phyloP scores from a whole-genome alignment of 2,329 filamentous ascomycete species.

The Escovopsis weberi region DNA sequence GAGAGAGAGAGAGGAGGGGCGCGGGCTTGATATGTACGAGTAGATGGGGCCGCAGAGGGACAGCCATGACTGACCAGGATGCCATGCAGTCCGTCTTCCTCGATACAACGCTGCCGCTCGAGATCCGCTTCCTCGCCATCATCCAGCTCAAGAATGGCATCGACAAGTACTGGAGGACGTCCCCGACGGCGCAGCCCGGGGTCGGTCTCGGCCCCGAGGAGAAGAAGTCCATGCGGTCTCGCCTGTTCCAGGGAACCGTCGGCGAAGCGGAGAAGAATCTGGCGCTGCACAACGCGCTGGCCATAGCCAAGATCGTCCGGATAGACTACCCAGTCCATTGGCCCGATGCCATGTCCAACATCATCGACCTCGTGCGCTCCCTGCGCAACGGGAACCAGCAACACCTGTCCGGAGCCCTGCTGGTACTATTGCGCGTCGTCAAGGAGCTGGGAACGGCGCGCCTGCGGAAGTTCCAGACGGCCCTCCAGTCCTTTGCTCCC shows the following conservation, averaged over 20 bases:
- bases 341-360: conserved; percentile 46
- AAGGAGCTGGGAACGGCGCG: conserved; percentile 81
- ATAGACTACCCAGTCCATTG: conserved; percentile 84
- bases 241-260: conserved; percentile 62
- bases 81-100: conserved; percentile 56
- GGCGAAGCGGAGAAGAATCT: conserved; percentile 62
- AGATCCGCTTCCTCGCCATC: conserved; percentile 76
- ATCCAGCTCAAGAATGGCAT: conserved; percentile 96
- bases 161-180: conserved; percentile 77
- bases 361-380: conserved; percentile 49
- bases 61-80: background rate
- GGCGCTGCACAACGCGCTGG: conserved; percentile 76
- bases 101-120: conserved; percentile 58
- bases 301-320: conserved; percentile 74
- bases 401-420: conserved; percentile 56
- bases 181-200: conserved; percentile 44
- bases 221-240: conserved; percentile 60
- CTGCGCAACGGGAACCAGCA: conserved; percentile 39
- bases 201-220: conserved; percentile 58
- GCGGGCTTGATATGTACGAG: too few relatives aligned
- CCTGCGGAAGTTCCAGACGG: conserved; percentile 58
- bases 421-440: conserved; percentile 70
- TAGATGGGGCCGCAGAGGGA: too few relatives aligned
- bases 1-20: too few relatives aligned
- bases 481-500: conserved; percentile 63